Percentiles rank a stretch among this genome's conserved stretches.
These are phyloP conservation scores for Spirogloea muscicola DNA, from an alignment of 139 green algal genomes.

Conservation along the genomic window DNA sequence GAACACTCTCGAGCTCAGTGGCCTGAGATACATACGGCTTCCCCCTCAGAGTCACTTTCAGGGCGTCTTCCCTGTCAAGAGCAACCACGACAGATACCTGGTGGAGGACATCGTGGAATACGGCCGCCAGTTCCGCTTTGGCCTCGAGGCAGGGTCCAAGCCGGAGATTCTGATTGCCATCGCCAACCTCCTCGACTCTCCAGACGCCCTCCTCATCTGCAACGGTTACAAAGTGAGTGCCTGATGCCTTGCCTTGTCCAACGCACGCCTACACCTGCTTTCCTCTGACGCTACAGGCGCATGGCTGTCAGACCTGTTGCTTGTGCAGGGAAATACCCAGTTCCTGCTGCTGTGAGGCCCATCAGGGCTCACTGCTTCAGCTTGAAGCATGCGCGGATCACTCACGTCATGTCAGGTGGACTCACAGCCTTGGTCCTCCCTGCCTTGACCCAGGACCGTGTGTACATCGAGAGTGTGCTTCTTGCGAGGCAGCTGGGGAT, in stretches of 20 bases:
- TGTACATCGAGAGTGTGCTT: slow-evolving; percentile 64
- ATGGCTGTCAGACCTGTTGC: too few species aligned
- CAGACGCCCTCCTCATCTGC: slow-evolving; percentile 56
- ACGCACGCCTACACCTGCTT: too few species aligned
- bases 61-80: slow-evolving; percentile 68
- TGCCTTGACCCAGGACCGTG: slow-evolving; percentile 55
- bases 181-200: neutral
- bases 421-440: too few species aligned
- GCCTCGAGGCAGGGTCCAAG: slow-evolving; percentile 65
- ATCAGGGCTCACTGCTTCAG: too few species aligned
- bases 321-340: too few species aligned
- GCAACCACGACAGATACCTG: slow-evolving; percentile 61
- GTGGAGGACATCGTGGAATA: slow-evolving; percentile 52
- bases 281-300: too few species aligned
- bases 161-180: slow-evolving; percentile 65
- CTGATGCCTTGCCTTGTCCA: too few species aligned
- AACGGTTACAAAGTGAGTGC: slow-evolving; percentile 74
- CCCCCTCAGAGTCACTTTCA: slow-evolving; percentile 27
- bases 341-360: too few species aligned
- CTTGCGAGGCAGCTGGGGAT: slow-evolving; percentile 56
- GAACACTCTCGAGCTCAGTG: too few species aligned
- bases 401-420: too few species aligned
- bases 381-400: too few species aligned
- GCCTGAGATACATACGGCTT: too few species aligned
- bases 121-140: slow-evolving; percentile 48